These are phyloP conservation scores for Herpetospermum pedunculosum DNA, from an alignment of 306 rosid species.

Conservation along the genomic window DNA sequence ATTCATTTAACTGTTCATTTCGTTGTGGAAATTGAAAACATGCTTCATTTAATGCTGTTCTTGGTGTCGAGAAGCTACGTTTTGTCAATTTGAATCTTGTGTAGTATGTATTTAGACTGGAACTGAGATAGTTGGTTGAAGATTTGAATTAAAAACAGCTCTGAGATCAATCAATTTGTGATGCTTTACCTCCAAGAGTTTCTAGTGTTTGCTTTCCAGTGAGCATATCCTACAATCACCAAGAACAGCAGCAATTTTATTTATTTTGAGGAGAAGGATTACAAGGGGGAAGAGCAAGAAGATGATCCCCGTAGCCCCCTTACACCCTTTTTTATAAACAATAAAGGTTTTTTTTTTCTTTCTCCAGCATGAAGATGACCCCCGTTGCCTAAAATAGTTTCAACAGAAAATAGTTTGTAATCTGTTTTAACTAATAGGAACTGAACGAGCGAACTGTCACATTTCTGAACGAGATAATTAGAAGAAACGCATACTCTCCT, in stretches of 20 bases:
- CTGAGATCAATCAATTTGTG: neutral
- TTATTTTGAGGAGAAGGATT: neutral
- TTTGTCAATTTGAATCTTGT: neutral
- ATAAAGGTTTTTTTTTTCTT: neutral
- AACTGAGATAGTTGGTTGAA: neutral
- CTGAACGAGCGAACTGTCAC: neutral
- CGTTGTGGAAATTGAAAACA: neutral
- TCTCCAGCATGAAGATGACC: neutral
- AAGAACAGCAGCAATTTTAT: neutral
- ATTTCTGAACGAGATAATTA: neutral
- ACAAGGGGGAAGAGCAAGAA: neutral
- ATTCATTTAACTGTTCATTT: neutral
- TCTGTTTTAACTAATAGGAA: neutral
- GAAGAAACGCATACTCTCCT: neutral
- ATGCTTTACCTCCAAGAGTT: neutral
- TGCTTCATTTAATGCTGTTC: neutral
- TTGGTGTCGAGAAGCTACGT: neutral
- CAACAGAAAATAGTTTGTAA: neutral
- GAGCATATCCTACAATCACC: neutral
- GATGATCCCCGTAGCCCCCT: neutral
- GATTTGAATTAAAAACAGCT: neutral
- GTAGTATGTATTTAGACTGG: neutral
- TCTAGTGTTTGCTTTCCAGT: neutral
- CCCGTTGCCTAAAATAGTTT: neutral
- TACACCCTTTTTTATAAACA: neutral